These are phyloP conservation scores for Solanum phureja DNA, from an alignment of 257 asterid species.

Conservation along the genomic window DNA sequence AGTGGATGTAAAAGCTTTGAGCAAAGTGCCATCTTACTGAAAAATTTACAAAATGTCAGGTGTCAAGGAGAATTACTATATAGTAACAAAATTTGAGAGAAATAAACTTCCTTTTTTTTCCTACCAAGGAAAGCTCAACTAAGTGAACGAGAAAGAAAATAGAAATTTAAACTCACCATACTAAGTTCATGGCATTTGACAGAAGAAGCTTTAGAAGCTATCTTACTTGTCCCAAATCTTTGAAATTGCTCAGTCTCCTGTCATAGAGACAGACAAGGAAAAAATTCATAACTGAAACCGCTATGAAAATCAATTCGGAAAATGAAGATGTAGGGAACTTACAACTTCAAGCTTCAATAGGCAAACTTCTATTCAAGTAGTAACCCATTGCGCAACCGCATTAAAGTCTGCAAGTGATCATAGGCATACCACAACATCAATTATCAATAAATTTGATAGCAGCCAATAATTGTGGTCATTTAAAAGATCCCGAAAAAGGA, in stretches of 20 bases:
- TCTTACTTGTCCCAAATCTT: background rate
- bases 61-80: background rate
- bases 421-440: background rate
- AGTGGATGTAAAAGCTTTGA: background rate
- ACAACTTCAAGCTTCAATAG: background rate
- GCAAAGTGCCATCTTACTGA: background rate
- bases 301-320: background rate
- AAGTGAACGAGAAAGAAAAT: background rate
- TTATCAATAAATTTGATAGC: background rate
- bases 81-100: background rate
- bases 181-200: background rate
- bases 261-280: background rate
- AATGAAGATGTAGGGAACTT: background rate
- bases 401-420: background rate
- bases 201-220: background rate
- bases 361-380: background rate
- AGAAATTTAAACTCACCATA: background rate
- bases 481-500: background rate
- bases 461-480: background rate
- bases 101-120: background rate
- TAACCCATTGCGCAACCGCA: background rate
- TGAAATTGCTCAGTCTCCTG: background rate
- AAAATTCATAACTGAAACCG: background rate
- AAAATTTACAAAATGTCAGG: background rate
- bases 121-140: background rate